These are phyloP conservation scores for Phaeomoniella chlamydospora DNA, from an alignment of 2,329 filamentous ascomycete genomes.

Conservation along the genomic window DNA sequence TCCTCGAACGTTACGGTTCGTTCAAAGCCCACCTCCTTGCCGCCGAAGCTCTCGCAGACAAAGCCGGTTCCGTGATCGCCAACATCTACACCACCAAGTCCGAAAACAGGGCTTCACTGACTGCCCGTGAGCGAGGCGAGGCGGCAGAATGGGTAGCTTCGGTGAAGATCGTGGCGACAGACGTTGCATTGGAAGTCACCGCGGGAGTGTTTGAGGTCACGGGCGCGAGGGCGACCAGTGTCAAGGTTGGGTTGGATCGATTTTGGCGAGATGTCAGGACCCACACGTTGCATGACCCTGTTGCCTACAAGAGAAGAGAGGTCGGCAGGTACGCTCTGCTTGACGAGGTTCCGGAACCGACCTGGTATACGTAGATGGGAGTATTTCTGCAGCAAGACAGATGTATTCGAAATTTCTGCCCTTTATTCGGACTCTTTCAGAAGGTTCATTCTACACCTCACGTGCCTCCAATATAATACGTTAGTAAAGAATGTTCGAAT, in stretches of 20 bases:
- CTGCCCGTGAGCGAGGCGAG: slow-evolving; percentile 40
- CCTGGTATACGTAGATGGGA: slow-evolving; percentile 51
- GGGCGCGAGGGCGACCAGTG: slow-evolving; percentile 41
- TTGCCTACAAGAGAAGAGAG: slow-evolving; percentile 53
- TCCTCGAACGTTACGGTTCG: slow-evolving; percentile 50
- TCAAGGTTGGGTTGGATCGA: slow-evolving; percentile 46
- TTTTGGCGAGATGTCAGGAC: slow-evolving; percentile 55
- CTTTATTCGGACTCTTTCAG: too few relatives aligned
- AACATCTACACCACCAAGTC: slow-evolving; percentile 30
- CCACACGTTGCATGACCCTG: slow-evolving; percentile 52
- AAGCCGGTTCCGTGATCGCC: slow-evolving; percentile 35
- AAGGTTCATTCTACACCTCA: too few relatives aligned
- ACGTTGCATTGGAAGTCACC: slow-evolving; percentile 43
- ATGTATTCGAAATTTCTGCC: too few relatives aligned
- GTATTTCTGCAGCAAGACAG: too few relatives aligned
- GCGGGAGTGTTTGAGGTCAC: slow-evolving; percentile 51
- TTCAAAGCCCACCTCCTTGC: slow-evolving; percentile 48
- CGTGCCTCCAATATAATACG: too few relatives aligned
- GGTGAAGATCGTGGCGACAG: slow-evolving; percentile 48
- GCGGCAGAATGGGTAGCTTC: slow-evolving; percentile 49
- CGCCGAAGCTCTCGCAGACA: slow-evolving; percentile 43
- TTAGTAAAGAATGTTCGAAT: too few relatives aligned
- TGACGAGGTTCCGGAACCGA: slow-evolving; percentile 41
- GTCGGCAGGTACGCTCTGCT: slow-evolving; percentile 43
- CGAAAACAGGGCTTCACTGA: slow-evolving; percentile 29